phyloP scores from a whole-genome alignment of 257 asterid species.

The Mentha longifolia region DNA sequence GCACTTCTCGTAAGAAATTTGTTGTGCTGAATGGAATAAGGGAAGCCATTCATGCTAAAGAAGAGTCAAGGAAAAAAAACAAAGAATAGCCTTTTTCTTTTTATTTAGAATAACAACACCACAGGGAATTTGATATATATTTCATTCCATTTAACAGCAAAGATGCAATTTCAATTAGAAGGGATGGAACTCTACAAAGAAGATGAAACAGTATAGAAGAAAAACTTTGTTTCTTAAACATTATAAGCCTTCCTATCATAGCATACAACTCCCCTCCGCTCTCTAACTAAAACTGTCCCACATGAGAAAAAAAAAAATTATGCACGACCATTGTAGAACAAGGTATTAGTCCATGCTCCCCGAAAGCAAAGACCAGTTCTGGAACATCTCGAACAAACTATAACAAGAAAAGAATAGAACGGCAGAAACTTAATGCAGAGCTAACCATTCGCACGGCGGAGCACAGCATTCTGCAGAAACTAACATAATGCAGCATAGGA shows the following conservation, averaged over 20 bases:
- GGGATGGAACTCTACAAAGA: background rate
- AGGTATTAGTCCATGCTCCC: background rate
- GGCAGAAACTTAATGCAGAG: background rate
- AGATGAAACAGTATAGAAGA: background rate
- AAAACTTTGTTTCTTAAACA: background rate
- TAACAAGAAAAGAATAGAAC: background rate
- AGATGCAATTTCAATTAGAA: background rate
- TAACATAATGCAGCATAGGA: background rate
- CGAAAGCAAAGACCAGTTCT: background rate
- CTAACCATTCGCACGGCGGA: background rate
- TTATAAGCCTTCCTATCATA: background rate
- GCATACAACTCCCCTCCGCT: background rate
- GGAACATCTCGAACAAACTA: background rate
- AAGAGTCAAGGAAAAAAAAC: background rate
- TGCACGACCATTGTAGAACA: background rate
- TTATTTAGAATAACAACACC: background rate
- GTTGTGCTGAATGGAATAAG: background rate
- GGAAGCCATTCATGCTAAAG: background rate
- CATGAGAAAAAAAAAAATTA: background rate
- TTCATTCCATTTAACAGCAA: background rate
- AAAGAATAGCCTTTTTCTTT: constrained; percentile 7
- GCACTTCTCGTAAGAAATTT: background rate
- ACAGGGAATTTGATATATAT: background rate
- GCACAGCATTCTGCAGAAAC: background rate
- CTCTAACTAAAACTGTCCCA: background rate